Evolutionary conservation across 768 basidiomycete genomes (phyloP).

Genomic region (Hygrophoropsis aurantiaca): DNA sequence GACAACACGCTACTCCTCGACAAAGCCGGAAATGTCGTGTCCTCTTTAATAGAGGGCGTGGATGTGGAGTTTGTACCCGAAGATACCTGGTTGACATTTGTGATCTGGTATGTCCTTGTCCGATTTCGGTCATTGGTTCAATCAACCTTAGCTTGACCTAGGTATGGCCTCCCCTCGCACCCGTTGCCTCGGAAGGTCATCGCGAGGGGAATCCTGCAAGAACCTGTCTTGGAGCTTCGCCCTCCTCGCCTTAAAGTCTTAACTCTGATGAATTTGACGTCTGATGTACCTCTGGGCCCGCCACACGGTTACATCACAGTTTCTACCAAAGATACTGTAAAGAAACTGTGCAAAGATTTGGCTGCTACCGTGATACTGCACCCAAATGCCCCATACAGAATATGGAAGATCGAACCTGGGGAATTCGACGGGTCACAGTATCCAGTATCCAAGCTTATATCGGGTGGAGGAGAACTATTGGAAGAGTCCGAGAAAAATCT

Average conservation of each 20-base stretch:
- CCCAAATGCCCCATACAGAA: constrained; percentile 43
- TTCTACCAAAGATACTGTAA: constrained; percentile 52
- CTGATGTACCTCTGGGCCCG: constrained; percentile 25
- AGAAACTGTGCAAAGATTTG: constrained; percentile 40
- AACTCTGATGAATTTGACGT: constrained; percentile 34
- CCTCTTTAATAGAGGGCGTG: constrained; percentile 54
- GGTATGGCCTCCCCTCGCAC: constrained; percentile 67
- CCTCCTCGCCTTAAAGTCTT: constrained; percentile 66
- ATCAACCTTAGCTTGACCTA: constrained; percentile 27
- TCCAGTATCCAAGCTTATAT: constrained; percentile 23
- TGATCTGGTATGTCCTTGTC: constrained; percentile 47
- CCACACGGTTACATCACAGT: constrained; percentile 41
- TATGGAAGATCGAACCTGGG: constrained; percentile 58
- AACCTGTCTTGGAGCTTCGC: constrained; percentile 65
- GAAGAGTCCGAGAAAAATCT: constrained; percentile 48
- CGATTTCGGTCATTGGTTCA: constrained; percentile 1
- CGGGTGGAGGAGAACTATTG: constrained; percentile 39
- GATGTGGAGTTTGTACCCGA: constrained; percentile 78
- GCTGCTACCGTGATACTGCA: constrained; percentile 36
- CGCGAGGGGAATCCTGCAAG: constrained; percentile 48
- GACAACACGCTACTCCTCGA: constrained; percentile 72
- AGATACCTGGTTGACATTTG: constrained; percentile 67
- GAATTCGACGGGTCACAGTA: constrained; percentile 33
- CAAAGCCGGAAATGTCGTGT: constrained; percentile 42
- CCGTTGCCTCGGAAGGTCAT: constrained; percentile 70